phyloP scores from a whole-genome alignment of 352 stramenopile species.

The Pythium myriotylum region DNA sequence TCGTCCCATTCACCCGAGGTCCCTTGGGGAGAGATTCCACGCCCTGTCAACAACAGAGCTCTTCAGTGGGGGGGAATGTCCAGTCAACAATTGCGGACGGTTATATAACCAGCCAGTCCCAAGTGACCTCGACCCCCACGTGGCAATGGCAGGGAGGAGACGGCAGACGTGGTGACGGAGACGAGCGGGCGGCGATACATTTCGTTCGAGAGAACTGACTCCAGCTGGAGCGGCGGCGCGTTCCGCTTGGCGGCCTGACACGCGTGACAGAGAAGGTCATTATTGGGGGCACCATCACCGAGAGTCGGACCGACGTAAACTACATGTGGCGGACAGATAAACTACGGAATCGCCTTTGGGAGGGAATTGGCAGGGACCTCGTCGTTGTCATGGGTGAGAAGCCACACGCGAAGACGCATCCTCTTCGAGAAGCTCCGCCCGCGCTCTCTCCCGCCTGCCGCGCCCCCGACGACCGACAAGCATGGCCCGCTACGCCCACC shows the following conservation, averaged over 20 bases:
- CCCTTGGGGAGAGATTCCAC: not conserved
- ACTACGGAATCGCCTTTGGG: not conserved
- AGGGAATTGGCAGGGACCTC: too few relatives aligned
- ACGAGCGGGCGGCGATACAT: not conserved
- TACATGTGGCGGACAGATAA: not conserved
- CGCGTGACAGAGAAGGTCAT: too few relatives aligned
- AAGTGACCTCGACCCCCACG: not conserved
- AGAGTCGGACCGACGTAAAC: too few relatives aligned
- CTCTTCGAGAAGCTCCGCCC: too few relatives aligned
- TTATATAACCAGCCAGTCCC: conserved; percentile 16
- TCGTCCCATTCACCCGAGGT: conserved; percentile 8
- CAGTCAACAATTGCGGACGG: conserved; percentile 36
- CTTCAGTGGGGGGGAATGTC: conserved; percentile 14
- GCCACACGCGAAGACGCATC: too few relatives aligned
- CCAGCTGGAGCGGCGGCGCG: not conserved
- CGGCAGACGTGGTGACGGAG: not conserved
- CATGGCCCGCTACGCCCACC: not conserved
- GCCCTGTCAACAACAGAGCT: not conserved
- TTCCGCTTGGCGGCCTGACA: not conserved
- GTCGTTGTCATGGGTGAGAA: too few relatives aligned
- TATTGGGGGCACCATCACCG: conserved; percentile 1
- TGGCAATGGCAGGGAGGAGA: not conserved
- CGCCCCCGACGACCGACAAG: not conserved
- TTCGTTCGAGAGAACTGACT: not conserved
- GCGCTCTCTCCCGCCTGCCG: too few relatives aligned